Base-by-base conservation (phyloP, 192 early-diverging fungal species). In the Coemansia sp. region DNA sequence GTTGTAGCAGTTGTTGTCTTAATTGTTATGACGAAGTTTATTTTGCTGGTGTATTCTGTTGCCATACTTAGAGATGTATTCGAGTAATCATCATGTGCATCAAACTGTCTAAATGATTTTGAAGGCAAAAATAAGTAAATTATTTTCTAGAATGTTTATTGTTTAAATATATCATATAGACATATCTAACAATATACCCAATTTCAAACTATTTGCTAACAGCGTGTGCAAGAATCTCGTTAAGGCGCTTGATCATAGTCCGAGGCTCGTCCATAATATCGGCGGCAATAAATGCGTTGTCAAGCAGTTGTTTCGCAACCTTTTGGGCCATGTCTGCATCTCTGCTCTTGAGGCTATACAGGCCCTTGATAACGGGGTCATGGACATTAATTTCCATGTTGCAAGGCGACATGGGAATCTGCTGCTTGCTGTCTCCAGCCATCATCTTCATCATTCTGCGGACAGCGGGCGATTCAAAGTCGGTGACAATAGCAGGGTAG, bases 221-320 rank as follows among this genome's bases (percentile, higher is more conserved):
- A 2, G 76, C 52, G 3, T 55, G 55, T 0, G 55, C 62, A 33
- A 82, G 66, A 33, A 82, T 76, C 38, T 70, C 64, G 63, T 91
- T 91, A 37, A 91, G 72, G 18, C 86, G 83, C 68, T 83, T 87
- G 41, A 90, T 67, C 87, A 91, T 91, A 4, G 84, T 81, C 37
- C 87, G 76, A 19, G 89, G 89, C 45, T 91, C 88, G 47, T 89
- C 87, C 64, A 91, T 56, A 21, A 90, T 84, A 58, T 87, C 89
- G 0, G 89, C 89, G 10, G 88, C 85, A 69, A 88, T 85, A 13
- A 89, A 64, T 4, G 89, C 89, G 53, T 91, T 91, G 66, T 91
- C 88, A 41, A 67, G 61, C 54, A 89, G 80, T 75, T 91, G 89
- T 64, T 83, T 72, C 9, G 86, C 82, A 15, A 90, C 67, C 67